phyloP scores from a whole-genome alignment of 176 grass and related monocot species.

The Lolium perenne region DNA sequence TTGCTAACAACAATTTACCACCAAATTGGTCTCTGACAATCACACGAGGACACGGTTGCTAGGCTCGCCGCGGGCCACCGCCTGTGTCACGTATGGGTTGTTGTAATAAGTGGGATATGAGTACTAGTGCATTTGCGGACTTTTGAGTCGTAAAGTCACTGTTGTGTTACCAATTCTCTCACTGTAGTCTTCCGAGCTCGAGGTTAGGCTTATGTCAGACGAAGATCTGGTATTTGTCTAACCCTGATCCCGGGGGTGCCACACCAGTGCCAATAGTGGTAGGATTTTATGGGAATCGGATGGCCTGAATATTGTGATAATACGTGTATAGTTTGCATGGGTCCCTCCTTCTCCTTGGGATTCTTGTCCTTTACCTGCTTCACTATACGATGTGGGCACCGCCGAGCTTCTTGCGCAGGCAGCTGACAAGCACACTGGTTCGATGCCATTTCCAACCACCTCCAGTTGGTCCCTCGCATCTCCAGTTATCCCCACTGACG shows the following conservation, averaged over 20 bases:
- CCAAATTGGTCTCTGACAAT: not conserved
- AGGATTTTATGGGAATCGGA: too few species aligned
- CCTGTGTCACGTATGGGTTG: not conserved
- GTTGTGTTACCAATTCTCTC: too few species aligned
- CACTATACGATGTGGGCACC: constrained; percentile 38
- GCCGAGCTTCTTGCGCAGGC: constrained; percentile 48
- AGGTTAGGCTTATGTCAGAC: too few species aligned
- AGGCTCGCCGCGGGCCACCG: constrained; percentile 22
- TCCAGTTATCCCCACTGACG: constrained; percentile 12
- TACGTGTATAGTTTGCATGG: not conserved
- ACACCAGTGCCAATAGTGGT: too few species aligned
- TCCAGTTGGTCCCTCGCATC: constrained; percentile 43
- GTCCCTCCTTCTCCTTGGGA: not conserved
- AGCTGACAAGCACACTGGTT: constrained; percentile 21
- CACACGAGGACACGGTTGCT: constrained; percentile 46
- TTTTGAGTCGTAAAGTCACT: too few species aligned
- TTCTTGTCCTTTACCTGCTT: constrained; percentile 36
- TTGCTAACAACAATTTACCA: not conserved
- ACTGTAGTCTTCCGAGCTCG: too few species aligned
- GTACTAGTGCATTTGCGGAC: constrained; percentile 5
- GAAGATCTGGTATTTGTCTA: too few species aligned
- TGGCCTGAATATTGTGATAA: too few species aligned
- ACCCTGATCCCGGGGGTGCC: too few species aligned
- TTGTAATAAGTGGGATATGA: constrained; percentile 3
- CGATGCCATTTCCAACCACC: constrained; percentile 46